Evolutionary conservation across 768 basidiomycete species (phyloP).

Genomic region (Lactarius hatsudake): DNA sequence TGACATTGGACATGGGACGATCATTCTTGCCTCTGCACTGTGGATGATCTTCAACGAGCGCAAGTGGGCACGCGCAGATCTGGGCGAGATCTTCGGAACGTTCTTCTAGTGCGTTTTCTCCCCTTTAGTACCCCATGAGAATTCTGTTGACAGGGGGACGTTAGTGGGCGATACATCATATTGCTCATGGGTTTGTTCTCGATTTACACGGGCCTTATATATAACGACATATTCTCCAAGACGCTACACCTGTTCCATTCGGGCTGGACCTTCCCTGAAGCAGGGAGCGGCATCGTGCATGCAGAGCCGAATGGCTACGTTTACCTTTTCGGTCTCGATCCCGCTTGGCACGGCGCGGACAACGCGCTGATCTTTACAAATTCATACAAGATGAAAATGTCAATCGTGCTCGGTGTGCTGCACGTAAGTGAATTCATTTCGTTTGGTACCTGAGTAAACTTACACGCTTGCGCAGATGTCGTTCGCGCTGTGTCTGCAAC

Average conservation of each 20-base stretch:
- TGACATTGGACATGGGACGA: conserved; percentile 92
- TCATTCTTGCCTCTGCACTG: conserved; percentile 72
- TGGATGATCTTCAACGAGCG: conserved; percentile 88
- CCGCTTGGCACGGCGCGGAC: conserved; percentile 90
- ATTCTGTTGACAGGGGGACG: conserved; percentile 30
- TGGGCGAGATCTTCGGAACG: conserved; percentile 82
- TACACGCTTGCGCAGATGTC: conserved; percentile 75
- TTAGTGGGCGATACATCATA: conserved; percentile 96
- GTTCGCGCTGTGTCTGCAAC: conserved; percentile 92
- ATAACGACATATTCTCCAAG: conserved; percentile 99
- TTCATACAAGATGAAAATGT: conserved; percentile 99
- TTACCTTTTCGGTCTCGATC: conserved; percentile 96
- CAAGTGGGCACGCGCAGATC: conserved; percentile 65
- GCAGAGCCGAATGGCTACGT: conserved; percentile 60
- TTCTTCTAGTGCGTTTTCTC: conserved; percentile 82
- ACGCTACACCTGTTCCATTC: conserved; percentile 84
- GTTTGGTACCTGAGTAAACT: background rate
- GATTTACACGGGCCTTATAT: conserved; percentile 94
- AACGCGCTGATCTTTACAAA: conserved; percentile 93
- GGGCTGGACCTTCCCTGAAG: conserved; percentile 75
- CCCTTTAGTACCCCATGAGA: conserved; percentile 5
- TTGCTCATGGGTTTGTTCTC: conserved; percentile 98
- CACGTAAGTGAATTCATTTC: conserved; percentile 59
- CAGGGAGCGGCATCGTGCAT: conserved; percentile 39
- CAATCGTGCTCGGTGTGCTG: conserved; percentile 90